Evolutionary conservation across 2,329 filamentous ascomycete genomes (phyloP).

Genomic region (Harringtonia aguacate): DNA sequence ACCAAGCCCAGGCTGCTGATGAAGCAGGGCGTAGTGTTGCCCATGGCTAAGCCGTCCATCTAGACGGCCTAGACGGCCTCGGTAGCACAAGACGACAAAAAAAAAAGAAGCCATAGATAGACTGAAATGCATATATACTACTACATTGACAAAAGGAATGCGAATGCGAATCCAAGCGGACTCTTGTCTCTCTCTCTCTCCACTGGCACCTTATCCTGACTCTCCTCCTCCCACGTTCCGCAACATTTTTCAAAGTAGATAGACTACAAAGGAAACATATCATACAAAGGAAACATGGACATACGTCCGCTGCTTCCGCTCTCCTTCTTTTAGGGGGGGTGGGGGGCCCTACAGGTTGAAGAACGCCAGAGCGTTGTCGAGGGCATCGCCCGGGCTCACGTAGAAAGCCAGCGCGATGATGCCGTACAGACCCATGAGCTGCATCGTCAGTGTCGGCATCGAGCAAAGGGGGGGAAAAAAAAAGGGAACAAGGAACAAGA

Average conservation of each 20-base stretch:
- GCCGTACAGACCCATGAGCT: conserved; percentile 40
- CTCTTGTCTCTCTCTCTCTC: not conserved
- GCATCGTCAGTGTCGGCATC: not conserved
- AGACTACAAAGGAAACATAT: not conserved
- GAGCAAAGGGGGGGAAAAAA: not conserved
- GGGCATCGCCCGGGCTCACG: conserved; percentile 38
- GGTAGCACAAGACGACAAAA: not conserved
- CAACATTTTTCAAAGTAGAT: not conserved
- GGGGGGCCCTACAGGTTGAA: not conserved
- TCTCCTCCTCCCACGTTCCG: too few species aligned
- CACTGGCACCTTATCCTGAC: too few species aligned
- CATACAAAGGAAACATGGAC: not conserved
- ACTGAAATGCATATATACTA: too few species aligned
- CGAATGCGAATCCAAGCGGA: not conserved
- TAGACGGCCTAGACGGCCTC: not conserved
- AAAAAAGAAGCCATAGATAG: too few species aligned
- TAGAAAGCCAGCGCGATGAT: conserved; percentile 53
- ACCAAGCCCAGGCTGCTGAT: conserved; percentile 84
- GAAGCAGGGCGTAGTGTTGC: conserved; percentile 82
- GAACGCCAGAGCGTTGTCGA: conserved; percentile 24
- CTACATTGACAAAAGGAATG: not conserved
- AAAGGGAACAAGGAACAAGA: not conserved
- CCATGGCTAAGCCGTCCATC: conserved; percentile 65
- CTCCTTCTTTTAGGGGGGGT: not conserved
- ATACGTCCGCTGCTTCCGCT: too few species aligned